Evolutionary conservation across 306 rosid genomes (phyloP).

Genomic region (Cercis canadensis): DNA sequence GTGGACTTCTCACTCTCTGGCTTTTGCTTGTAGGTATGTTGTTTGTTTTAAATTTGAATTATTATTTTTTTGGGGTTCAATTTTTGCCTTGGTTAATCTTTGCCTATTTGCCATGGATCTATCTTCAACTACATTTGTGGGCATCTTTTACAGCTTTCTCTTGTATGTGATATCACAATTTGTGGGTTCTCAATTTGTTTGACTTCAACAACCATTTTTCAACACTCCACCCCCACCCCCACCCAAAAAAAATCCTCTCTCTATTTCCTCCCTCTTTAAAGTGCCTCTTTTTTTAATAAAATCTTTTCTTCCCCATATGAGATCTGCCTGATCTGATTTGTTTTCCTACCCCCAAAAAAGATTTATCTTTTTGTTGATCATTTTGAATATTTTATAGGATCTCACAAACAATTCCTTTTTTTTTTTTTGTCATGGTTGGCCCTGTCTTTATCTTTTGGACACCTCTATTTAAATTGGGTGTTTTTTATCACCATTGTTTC

Average conservation of each 20-base stretch:
- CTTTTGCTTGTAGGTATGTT: neutral
- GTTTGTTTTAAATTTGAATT: neutral
- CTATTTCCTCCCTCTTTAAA: neutral
- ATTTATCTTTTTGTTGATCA: neutral
- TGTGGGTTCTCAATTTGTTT: constrained; percentile 4
- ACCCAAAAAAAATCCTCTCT: neutral
- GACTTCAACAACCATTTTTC: neutral
- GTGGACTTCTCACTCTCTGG: constrained; percentile 2
- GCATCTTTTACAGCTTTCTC: neutral
- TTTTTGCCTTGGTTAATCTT: neutral
- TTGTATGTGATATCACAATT: neutral
- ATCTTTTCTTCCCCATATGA: too few relatives aligned
- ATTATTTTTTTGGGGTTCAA: neutral
- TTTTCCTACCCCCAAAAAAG: neutral
- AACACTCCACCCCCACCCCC: too few relatives aligned
- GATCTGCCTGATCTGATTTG: too few relatives aligned
- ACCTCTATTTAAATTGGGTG: neutral
- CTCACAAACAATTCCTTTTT: neutral
- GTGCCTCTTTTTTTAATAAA: neutral
- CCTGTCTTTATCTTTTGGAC: neutral
- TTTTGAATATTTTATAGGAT: neutral
- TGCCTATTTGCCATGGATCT: constrained; percentile 17
- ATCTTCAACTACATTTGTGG: neutral
- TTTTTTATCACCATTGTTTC: neutral
- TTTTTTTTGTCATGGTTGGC: neutral